Evolutionary conservation across 371 early-diverging fungal genomes (phyloP), one percentile per base, ranked within the genome.

Genomic region (Blakeslea trispora): DNA sequence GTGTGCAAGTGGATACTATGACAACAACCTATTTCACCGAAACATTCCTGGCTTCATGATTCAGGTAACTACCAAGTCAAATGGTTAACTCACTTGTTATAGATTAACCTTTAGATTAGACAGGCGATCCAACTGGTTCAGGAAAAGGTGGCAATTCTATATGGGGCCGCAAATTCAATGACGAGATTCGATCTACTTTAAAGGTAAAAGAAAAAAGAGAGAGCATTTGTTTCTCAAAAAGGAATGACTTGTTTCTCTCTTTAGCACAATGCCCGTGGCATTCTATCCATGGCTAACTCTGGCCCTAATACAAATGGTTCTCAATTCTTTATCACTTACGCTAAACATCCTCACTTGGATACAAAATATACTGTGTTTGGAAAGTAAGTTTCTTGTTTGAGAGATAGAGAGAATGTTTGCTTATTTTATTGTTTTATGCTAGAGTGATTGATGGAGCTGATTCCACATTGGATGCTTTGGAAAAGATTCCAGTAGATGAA

Each of bases 291-390:
- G 96, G 97, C 97, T 17, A 97, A 95, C 71, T 84, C 86, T 15
- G 95, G 96, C n/a, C 90, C 93, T 0, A 87, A 92, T 51, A 91
- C 91, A 22, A 93, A 93, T 48, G 89, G 90, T 24, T 94, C 94
- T 0, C 96, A 97, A 65, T 97, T 95, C 70, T 97, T 94, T 71
- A 94, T 97, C 51, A 92, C 91, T 2, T 93, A 93, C 57, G 81
- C 74, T 31, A 91, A 90, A 50, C 90, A 89, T 53, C 79, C 88
- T 5, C 94, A 93, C 67, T 77, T 97, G 24, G 94, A 97, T 70
- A 85, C 89, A 34, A 93, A 93, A 63, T 91, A 97, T 66, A 93
- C 95, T 1, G 90, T 96, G 10, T 94, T 97, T 81, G 98, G 93
- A 55, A 94, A 93, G 86, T 89, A 82, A 61, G 85, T 79, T 11